Percentiles rank a stretch among this genome's conserved stretches.
Evolutionary conservation across 495 filamentous ascomycete genomes (phyloP).

Genomic region (Xylaria sp.): DNA sequence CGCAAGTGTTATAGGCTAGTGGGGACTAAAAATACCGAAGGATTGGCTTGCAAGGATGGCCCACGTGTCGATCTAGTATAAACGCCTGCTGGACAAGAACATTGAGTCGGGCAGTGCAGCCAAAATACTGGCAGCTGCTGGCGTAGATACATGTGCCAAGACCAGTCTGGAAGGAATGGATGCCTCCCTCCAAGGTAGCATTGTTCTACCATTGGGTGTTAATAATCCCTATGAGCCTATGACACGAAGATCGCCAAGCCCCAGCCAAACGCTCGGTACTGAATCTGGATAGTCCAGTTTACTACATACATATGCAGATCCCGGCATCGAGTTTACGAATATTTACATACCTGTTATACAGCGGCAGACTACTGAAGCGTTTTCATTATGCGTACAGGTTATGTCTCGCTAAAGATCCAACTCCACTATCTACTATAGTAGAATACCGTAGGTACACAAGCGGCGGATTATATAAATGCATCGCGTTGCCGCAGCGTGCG

Average conservation of each 20-base stretch:
- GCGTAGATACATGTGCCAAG: constrained; percentile 7
- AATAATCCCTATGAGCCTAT: neutral
- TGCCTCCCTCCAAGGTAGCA: neutral
- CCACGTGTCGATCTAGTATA: constrained; percentile 27
- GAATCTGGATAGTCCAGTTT: neutral
- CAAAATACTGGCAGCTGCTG: neutral
- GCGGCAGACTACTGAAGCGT: neutral
- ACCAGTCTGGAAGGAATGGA: neutral
- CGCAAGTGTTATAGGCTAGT: constrained; percentile 6
- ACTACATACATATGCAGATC: neutral
- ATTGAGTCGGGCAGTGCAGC: neutral
- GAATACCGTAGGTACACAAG: too few relatives aligned
- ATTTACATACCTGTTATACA: neutral
- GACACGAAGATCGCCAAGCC: constrained; percentile 3
- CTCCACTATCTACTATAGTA: neutral
- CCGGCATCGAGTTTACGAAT: neutral
- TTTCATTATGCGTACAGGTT: neutral
- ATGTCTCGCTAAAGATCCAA: neutral
- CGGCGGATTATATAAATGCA: neutral
- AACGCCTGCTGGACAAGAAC: neutral
- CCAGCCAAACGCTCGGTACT: neutral
- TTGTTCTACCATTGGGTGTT: neutral
- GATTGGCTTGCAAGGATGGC: constrained; percentile 20
- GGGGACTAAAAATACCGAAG: constrained; percentile 24
- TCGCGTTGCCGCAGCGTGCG: neutral